A percentile compares a stretch with the other conserved stretches of the same genome.
Evolutionary conservation across 2,329 filamentous ascomycete species (phyloP).

Genomic region (Paracorniculantispora psalliotae): DNA sequence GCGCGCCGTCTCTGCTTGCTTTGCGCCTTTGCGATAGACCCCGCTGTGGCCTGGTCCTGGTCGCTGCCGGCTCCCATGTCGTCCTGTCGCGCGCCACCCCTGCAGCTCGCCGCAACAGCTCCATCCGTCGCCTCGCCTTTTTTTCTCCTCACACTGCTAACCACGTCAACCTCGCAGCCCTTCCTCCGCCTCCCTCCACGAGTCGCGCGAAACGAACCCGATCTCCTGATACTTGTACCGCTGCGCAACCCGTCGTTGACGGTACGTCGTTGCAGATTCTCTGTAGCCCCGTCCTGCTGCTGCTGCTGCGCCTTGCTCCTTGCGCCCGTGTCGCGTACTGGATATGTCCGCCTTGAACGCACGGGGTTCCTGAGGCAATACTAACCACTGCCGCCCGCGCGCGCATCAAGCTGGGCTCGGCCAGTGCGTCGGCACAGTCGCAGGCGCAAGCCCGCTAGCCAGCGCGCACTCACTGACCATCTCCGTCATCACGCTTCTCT

Average conservation of each 20-base stretch:
- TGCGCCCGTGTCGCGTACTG: constrained; percentile 18
- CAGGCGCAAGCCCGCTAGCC: neutral
- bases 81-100: neutral
- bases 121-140: constrained; percentile 11
- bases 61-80: neutral
- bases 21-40: constrained; percentile 3
- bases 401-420: neutral
- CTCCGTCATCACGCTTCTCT: neutral
- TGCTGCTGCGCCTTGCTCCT: constrained; percentile 26
- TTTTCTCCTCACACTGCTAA: constrained; percentile 22
- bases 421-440: neutral
- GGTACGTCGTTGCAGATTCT: constrained; percentile 55
- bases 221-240: constrained; percentile 63
- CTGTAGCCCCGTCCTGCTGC: constrained; percentile 31
- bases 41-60: neutral
- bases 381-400: neutral
- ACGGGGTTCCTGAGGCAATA: neutral
- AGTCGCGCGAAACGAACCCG: constrained; percentile 76
- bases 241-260: constrained; percentile 55
- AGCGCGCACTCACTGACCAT: neutral
- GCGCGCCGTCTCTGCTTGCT: constrained; percentile 11
- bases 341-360: neutral
- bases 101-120: constrained; percentile 13
- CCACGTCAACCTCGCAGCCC: constrained; percentile 29
- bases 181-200: constrained; percentile 45